A percentile compares a stretch with the other conserved stretches of the same genome.
Conservation (phyloP, 352 stramenopile species). For the Pythium sukuiense region DNA sequence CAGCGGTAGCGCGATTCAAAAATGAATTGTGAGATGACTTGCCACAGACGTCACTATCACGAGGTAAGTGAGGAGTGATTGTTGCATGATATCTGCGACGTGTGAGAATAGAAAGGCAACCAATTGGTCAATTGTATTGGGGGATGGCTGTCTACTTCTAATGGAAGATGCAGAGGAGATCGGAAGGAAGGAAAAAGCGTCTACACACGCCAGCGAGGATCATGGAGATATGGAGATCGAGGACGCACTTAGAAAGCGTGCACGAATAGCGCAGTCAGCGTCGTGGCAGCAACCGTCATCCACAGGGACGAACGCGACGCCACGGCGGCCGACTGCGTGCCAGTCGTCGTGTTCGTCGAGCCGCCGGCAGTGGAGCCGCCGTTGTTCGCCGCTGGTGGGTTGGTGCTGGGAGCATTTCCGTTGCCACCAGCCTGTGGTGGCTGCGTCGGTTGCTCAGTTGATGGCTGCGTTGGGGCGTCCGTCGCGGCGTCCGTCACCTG, state of each 20-base stretch:
- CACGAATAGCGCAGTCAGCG: neutral
- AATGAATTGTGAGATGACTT: neutral
- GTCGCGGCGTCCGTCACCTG: neutral
- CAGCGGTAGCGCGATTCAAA: neutral
- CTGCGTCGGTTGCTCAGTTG: neutral
- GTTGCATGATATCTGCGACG: neutral
- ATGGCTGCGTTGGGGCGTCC: neutral
- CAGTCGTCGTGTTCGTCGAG: conserved; percentile 1
- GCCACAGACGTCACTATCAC: neutral
- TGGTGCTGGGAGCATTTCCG: neutral
- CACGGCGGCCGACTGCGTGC: neutral
- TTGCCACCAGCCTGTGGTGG: neutral
- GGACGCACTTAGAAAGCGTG: conserved; percentile 5
- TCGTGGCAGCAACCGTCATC: neutral
- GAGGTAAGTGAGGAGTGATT: neutral
- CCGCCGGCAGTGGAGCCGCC: neutral
- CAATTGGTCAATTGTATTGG: neutral
- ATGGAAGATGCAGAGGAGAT: neutral
- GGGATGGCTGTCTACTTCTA: too few species aligned
- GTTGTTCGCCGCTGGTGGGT: neutral
- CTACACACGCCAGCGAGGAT: neutral
- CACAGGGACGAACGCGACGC: neutral
- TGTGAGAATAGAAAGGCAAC: neutral
- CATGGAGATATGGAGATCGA: neutral
- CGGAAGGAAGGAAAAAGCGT: neutral